phyloP scores from a whole-genome alignment of 306 rosid genomes.

The Arachis stenosperma region DNA sequence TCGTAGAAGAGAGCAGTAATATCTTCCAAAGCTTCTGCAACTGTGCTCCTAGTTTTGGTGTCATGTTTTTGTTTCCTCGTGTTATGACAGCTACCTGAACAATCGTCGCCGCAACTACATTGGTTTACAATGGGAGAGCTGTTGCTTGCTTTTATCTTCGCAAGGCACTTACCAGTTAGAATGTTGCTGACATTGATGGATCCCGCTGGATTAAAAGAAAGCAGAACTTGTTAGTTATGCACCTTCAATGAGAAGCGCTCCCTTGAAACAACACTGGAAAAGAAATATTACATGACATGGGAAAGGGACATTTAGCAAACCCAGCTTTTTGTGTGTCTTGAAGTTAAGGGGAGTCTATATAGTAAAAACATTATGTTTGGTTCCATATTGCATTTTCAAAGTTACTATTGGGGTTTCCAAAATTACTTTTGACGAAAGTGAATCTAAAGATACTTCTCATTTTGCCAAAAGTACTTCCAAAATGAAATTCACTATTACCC shows the following conservation, averaged over 20 bases:
- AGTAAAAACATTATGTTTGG: too few species aligned
- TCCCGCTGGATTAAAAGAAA: constrained; percentile 71
- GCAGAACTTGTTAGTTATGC: constrained; percentile 43
- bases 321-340: neutral
- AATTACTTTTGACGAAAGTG: too few species aligned
- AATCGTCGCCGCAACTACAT: constrained; percentile 55
- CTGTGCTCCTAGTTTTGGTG: constrained; percentile 81
- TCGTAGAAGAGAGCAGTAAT: constrained; percentile 98
- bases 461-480: too few species aligned
- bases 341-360: too few species aligned
- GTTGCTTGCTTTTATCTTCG: constrained; percentile 82
- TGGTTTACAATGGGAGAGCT: constrained; percentile 56
- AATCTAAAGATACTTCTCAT: too few species aligned
- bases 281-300: neutral
- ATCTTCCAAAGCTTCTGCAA: constrained; percentile 97
- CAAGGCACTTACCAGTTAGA: constrained; percentile 95
- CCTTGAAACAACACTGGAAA: neutral
- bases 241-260: constrained; percentile 19
- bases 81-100: constrained; percentile 47
- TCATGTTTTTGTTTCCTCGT: constrained; percentile 60
- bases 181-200: constrained; percentile 98
- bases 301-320: neutral
- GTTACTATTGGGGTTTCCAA: too few species aligned
- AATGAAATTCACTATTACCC: too few species aligned
- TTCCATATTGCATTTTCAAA: too few species aligned